Evolutionary conservation across 2,329 filamentous ascomycete genomes (phyloP), one percentile per base, ranked within the genome.

Genomic region (Botrytis sinoallii): DNA sequence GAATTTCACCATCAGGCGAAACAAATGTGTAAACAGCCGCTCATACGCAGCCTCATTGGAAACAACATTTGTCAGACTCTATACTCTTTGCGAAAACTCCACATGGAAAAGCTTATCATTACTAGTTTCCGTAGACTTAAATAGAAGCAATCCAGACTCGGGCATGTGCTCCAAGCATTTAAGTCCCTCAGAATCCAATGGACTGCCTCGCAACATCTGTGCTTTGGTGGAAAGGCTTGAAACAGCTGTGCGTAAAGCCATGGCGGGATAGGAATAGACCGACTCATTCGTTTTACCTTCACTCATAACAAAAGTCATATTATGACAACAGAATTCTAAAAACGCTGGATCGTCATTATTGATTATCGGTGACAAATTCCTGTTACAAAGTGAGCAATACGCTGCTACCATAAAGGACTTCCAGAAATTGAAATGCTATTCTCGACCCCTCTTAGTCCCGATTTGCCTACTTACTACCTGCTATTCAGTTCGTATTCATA

Each of bases 401-500:
- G 16, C 38, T 57, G 16, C 38, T 44, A 29, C n/a, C 48, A 69
- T 32, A 40, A 55, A 44, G n/a, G 29, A 57, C 48, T 42, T 69
- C 35, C 48, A 40, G 40, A 57, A 55, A 57, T 57, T 20, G 38
- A 69, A 69, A 69, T 69, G 55, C 18, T 69, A 69, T 22, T 57
- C 48, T 57, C 12, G n/a, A 42, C 42, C n/a, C 38, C 18, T 46
- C 42, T 42, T 52, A 16, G 35, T 57, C 32, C 48, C 29, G 57
- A 65, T 29, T 29, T 38, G 42, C 32, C 38, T 69, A 18, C 29
- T 57, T 22, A 69, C 66, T 71, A 71, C 67, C 44, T 40, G 61
- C 69, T 59, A 38, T 55, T 35, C 63, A 75, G 74, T 74, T 76
- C 77, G 73, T 77, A 77, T 78, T 75, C 76, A 79, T 74, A 77